Conservation (phyloP, 495 filamentous ascomycete species). For the Cercophora scortea region DNA sequence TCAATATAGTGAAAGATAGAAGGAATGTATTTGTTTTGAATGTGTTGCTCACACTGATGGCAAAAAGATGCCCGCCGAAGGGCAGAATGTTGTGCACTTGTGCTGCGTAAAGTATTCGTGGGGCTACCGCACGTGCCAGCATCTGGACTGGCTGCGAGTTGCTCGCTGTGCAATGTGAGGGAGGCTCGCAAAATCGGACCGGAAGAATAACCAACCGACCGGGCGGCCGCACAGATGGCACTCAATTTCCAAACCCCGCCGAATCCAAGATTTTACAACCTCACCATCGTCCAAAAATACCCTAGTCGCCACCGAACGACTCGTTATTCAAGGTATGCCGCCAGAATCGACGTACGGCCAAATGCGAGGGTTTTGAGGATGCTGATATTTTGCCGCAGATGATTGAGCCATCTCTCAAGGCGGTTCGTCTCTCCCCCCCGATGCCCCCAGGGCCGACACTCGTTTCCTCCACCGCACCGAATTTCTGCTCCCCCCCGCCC, state of each 20-base stretch:
- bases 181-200: neutral
- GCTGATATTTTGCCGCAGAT: conserved; percentile 32
- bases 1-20: too few species aligned
- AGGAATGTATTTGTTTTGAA: too few species aligned
- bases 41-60: too few species aligned
- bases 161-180: too few species aligned
- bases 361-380: neutral
- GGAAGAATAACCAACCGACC: neutral
- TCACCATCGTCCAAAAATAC: neutral
- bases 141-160: too few species aligned
- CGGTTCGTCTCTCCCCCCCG: conserved; percentile 19
- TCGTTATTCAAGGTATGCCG: neutral
- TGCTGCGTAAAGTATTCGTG: too few species aligned
- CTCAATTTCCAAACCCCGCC: neutral
- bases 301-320: neutral
- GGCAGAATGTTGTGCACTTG: too few species aligned
- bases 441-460: neutral
- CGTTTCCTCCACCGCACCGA: neutral
- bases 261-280: neutral
- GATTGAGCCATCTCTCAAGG: conserved; percentile 98
- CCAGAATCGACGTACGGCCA: neutral
- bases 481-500: neutral
- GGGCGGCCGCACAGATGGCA: neutral
- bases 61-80: too few species aligned
- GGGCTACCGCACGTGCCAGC: too few species aligned